phyloP scores from a whole-genome alignment of 805 yeast genomes.

The Yarrowia divulgata region DNA sequence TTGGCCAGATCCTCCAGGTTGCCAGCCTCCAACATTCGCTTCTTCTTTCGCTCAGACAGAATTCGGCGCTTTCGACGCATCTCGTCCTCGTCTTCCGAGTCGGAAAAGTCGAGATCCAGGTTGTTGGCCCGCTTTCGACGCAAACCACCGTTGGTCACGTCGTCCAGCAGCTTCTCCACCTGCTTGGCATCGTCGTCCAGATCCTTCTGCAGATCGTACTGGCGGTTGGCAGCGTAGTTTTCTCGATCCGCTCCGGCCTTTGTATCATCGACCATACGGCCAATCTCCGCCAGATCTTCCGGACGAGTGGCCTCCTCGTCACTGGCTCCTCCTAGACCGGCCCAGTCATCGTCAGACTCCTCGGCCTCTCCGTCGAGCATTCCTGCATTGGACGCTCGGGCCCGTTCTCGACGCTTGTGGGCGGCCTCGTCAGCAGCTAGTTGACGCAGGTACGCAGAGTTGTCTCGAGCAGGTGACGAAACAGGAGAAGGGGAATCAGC shows the following conservation, averaged over 20 bases:
- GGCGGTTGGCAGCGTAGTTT: constrained; percentile 41
- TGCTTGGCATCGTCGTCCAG: constrained; percentile 43
- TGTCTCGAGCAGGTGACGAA: background rate
- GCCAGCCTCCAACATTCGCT: constrained; percentile 38
- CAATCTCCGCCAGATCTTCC: constrained; percentile 43
- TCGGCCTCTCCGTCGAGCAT: constrained; percentile 46
- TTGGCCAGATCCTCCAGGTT: constrained; percentile 43
- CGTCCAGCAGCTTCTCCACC: constrained; percentile 45
- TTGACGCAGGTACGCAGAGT: constrained; percentile 13
- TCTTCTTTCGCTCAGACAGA: constrained; percentile 25
- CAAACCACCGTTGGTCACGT: constrained; percentile 45
- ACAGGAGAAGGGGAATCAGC: background rate
- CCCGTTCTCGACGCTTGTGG: background rate
- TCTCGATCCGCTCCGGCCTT: constrained; percentile 39
- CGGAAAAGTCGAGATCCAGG: constrained; percentile 37
- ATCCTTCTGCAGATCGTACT: constrained; percentile 43
- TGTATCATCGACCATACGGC: constrained; percentile 45
- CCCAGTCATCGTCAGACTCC: constrained; percentile 48
- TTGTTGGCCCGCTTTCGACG: constrained; percentile 16
- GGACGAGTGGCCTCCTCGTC: constrained; percentile 43
- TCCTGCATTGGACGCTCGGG: constrained; percentile 38
- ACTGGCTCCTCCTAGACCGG: constrained; percentile 47
- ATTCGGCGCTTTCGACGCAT: constrained; percentile 29
- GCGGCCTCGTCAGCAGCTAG: constrained; percentile 12
- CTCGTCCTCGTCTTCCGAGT: constrained; percentile 39